Percentiles rank a stretch among this genome's conserved stretches.
Evolutionary conservation across 2,329 filamentous ascomycete species (phyloP).

Genomic region (Seiridium unicorne): DNA sequence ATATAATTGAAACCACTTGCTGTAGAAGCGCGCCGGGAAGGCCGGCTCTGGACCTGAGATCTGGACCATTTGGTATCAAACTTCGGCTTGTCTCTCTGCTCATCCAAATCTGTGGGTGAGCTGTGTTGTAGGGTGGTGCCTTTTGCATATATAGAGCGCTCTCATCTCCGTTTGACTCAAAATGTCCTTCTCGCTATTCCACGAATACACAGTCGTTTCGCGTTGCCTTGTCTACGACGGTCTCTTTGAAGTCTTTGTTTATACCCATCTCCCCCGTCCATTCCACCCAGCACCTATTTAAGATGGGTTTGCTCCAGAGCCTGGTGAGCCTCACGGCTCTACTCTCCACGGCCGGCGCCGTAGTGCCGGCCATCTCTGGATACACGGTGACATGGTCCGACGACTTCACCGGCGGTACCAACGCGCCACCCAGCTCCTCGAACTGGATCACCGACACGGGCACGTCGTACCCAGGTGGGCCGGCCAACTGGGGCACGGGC

Average conservation of each 20-base stretch:
- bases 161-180: background rate
- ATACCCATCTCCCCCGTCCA: background rate
- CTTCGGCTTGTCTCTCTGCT: background rate
- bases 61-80: background rate
- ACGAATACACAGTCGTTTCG: background rate
- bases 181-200: background rate
- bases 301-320: background rate
- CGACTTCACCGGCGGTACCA: slow-evolving; percentile 30
- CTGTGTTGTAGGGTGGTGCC: too few species aligned
- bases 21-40: too few species aligned
- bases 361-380: slow-evolving; percentile 3
- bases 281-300: background rate
- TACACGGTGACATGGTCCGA: slow-evolving; percentile 18
- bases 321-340: background rate
- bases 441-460: slow-evolving; percentile 46
- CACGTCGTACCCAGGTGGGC: slow-evolving; percentile 43
- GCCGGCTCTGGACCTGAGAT: background rate
- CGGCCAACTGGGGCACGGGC: slow-evolving; percentile 46
- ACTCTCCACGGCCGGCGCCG: background rate
- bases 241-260: background rate
- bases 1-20: too few species aligned
- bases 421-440: slow-evolving; percentile 30
- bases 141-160: background rate
- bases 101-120: too few species aligned
- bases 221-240: background rate